A percentile compares a stretch with the other conserved stretches of the same genome.
These are phyloP conservation scores for Suillus fuscotomentosus DNA, from an alignment of 768 basidiomycete species.

Conservation along the genomic window DNA sequence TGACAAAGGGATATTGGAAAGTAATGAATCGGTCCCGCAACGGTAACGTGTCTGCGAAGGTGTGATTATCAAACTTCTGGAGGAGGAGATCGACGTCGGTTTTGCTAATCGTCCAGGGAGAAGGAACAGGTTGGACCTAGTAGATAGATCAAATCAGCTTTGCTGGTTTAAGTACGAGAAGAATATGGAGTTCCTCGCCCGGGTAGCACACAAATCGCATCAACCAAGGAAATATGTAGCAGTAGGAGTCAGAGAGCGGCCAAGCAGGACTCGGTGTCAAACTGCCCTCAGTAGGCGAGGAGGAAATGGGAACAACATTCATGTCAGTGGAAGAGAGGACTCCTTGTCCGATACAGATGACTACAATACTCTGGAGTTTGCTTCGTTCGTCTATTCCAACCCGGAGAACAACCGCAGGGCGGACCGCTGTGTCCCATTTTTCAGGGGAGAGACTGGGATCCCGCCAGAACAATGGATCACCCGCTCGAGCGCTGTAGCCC, in stretches of 20 bases:
- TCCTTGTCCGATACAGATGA: neutral
- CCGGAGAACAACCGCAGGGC: neutral
- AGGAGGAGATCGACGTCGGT: neutral
- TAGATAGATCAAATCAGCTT: neutral
- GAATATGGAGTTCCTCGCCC: neutral
- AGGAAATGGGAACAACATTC: neutral
- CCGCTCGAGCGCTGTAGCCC: neutral
- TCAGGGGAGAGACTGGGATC: neutral
- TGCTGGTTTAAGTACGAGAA: neutral
- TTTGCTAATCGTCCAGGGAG: neutral
- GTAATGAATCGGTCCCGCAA: neutral
- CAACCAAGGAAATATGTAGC: neutral
- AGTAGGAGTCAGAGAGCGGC: neutral
- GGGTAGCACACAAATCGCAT: neutral
- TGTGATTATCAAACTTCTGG: neutral
- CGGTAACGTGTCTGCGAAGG: neutral
- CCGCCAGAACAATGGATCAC: neutral
- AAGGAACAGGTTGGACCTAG: neutral
- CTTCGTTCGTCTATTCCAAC: neutral
- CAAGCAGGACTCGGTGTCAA: neutral
- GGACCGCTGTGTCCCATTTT: neutral
- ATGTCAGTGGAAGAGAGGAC: neutral
- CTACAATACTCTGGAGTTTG: neutral
- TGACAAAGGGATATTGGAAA: neutral
- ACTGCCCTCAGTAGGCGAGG: neutral